Evolutionary conservation across 108 stramenopile genomes (phyloP).

Genomic region (Seminavis robusta): DNA sequence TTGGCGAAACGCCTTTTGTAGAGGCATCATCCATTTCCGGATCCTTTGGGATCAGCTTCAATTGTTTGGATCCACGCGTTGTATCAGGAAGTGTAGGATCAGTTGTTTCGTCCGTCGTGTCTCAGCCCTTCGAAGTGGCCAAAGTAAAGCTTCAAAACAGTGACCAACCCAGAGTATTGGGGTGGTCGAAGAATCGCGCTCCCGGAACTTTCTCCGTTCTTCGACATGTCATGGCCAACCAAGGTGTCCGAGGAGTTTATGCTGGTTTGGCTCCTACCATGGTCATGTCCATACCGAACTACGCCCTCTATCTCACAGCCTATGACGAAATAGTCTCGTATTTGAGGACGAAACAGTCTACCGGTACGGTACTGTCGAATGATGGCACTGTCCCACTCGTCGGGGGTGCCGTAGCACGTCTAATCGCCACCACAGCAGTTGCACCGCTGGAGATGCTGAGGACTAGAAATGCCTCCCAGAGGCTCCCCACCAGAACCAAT

Average conservation of each 20-base stretch:
- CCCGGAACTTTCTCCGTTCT: conserved; percentile 41
- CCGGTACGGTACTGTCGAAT: no score
- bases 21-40: no score
- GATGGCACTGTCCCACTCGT: conserved; percentile 59
- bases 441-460: conserved; percentile 90
- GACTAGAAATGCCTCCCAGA: conserved; percentile 55
- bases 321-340: conserved; percentile 82
- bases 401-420: conserved; percentile 75
- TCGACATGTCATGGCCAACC: conserved; percentile 40
- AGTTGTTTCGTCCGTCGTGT: conserved; percentile 45
- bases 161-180: conserved; percentile 3
- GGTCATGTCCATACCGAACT: conserved; percentile 85
- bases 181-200: not conserved
- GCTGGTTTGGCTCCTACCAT: conserved; percentile 80
- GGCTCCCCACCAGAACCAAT: not conserved
- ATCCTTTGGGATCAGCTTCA: no score
- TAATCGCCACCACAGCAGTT: conserved; percentile 73
- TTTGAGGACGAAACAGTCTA: no score
- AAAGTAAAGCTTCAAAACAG: conserved; percentile 66
- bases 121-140: conserved; percentile 73
- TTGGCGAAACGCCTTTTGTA: no score
- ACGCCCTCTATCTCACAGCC: conserved; percentile 86
- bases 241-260: conserved; percentile 80
- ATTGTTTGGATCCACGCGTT: no score
- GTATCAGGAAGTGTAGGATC: conserved; percentile 64